A percentile compares a stretch with the other conserved stretches of the same genome.
Evolutionary conservation across 805 yeast genomes (phyloP).

Genomic region (Priceomyces haplophilus): DNA sequence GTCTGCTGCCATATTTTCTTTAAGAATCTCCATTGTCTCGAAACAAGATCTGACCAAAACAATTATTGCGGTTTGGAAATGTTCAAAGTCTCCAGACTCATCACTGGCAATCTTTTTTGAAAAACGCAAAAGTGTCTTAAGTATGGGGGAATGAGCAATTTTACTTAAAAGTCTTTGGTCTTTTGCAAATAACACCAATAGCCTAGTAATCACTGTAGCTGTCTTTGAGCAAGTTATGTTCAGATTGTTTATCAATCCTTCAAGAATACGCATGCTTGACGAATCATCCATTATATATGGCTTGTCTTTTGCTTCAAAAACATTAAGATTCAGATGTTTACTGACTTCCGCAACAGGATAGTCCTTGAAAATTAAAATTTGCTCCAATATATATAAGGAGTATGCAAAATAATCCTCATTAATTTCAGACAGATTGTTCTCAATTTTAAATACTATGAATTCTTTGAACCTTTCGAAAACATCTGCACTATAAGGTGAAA

Average conservation of each 20-base stretch:
- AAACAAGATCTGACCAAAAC: conserved; percentile 64
- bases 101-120: conserved; percentile 30
- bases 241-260: conserved; percentile 38
- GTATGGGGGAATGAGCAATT: conserved; percentile 46
- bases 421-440: conserved; percentile 1
- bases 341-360: conserved; percentile 46
- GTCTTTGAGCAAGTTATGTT: conserved; percentile 42
- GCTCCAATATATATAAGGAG: conserved; percentile 54
- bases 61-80: conserved; percentile 22
- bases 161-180: conserved; percentile 36
- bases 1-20: conserved; percentile 49
- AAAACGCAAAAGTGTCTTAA: conserved; percentile 46
- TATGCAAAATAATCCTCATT: conserved; percentile 58
- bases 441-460: conserved; percentile 29
- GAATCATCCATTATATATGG: conserved; percentile 17
- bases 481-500: conserved; percentile 5
- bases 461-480: conserved; percentile 31
- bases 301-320: background rate
- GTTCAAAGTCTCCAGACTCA: conserved; percentile 9
- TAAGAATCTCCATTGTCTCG: conserved; percentile 55
- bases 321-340: conserved; percentile 11
- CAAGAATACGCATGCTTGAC: conserved; percentile 36
- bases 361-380: conserved; percentile 48
- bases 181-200: conserved; percentile 53
- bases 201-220: conserved; percentile 53